A percentile compares a stretch with the other conserved stretches of the same genome.
Conservation (phyloP, 2,329 filamentous ascomycete species). For the Penicillium griseofulvum region DNA sequence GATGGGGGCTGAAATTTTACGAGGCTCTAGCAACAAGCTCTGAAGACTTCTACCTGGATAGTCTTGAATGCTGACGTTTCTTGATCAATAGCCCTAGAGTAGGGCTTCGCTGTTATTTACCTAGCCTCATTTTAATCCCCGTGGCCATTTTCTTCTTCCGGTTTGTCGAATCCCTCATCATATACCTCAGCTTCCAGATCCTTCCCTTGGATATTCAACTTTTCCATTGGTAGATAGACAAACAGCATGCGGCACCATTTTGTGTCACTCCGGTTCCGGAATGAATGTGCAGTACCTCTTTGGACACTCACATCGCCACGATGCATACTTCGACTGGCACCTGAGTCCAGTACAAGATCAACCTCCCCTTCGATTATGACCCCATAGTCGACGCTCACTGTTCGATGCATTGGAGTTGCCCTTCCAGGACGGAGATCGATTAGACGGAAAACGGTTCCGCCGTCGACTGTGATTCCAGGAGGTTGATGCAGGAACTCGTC, state of each 20-base stretch:
- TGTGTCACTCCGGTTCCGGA: conserved; percentile 25
- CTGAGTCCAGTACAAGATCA: conserved; percentile 38
- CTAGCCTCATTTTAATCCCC: not conserved
- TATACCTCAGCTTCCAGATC: conserved; percentile 52
- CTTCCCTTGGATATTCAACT: conserved; percentile 43
- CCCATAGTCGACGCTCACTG: conserved; percentile 39
- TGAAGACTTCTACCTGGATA: too few relatives aligned
- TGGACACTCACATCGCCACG: conserved; percentile 39
- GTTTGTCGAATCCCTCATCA: conserved; percentile 23
- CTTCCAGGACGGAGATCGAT: conserved; percentile 37
- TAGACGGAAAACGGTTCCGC: conserved; percentile 34
- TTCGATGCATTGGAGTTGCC: conserved; percentile 38
- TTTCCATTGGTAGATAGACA: conserved; percentile 32
- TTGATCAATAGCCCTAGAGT: not conserved
- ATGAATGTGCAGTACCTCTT: conserved; percentile 33
- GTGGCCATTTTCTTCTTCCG: not conserved
- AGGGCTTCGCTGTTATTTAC: not conserved
- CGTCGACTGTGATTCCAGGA: conserved; percentile 31
- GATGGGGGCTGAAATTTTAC: not conserved
- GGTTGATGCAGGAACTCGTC: conserved; percentile 34
- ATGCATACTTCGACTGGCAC: conserved; percentile 30
- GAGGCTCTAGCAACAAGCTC: not conserved
- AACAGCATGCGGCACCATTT: conserved; percentile 34
- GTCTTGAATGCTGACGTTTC: not conserved
- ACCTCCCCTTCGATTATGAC: conserved; percentile 39